A percentile compares a stretch with the other conserved stretches of the same genome.
phyloP scores from a whole-genome alignment of 1,284 basidiomycete species.

The Cutaneotrichosporon spelunceum region DNA sequence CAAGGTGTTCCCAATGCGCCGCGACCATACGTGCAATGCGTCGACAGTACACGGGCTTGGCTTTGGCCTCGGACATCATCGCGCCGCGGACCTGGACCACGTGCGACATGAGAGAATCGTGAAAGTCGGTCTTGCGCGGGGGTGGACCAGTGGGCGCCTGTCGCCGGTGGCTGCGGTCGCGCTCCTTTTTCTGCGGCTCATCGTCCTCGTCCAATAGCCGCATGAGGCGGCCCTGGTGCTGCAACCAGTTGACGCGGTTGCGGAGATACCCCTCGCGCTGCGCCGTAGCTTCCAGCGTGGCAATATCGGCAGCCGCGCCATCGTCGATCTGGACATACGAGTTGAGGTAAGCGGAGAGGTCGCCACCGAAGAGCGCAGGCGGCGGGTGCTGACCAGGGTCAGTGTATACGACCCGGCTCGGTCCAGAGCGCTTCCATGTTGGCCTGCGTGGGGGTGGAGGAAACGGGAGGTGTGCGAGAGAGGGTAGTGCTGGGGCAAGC shows the following conservation, averaged over 20 bases:
- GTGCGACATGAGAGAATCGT: conserved; percentile 50
- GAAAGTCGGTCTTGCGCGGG: conserved; percentile 42
- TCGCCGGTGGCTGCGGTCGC: conserved; percentile 20
- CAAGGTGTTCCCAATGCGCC: conserved; percentile 71
- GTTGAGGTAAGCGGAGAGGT: conserved; percentile 58
- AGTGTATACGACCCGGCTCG: conserved; percentile 59
- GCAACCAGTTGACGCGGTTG: conserved; percentile 57
- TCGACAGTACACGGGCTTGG: conserved; percentile 48
- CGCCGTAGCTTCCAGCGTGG: conserved; percentile 55
- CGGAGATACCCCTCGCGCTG: conserved; percentile 56
- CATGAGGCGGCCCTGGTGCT: conserved; percentile 47
- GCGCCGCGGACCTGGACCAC: conserved; percentile 50
- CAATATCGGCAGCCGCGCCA: conserved; percentile 54
- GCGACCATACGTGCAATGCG: conserved; percentile 67
- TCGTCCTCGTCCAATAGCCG: conserved; percentile 52
- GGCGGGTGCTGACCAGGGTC: conserved; percentile 66
- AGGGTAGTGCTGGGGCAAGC: conserved; percentile 42
- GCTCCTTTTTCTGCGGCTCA: conserved; percentile 27
- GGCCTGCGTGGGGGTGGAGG: conserved; percentile 38
- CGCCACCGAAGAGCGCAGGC: conserved; percentile 56
- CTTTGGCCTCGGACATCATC: conserved; percentile 47
- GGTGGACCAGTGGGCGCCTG: conserved; percentile 25
- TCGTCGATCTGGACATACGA: conserved; percentile 61
- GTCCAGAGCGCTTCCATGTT: conserved; percentile 64
- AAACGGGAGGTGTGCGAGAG: conserved; percentile 40